phyloP scores from a whole-genome alignment of 2,329 filamentous ascomycete genomes.

The Alternaria sp. region DNA sequence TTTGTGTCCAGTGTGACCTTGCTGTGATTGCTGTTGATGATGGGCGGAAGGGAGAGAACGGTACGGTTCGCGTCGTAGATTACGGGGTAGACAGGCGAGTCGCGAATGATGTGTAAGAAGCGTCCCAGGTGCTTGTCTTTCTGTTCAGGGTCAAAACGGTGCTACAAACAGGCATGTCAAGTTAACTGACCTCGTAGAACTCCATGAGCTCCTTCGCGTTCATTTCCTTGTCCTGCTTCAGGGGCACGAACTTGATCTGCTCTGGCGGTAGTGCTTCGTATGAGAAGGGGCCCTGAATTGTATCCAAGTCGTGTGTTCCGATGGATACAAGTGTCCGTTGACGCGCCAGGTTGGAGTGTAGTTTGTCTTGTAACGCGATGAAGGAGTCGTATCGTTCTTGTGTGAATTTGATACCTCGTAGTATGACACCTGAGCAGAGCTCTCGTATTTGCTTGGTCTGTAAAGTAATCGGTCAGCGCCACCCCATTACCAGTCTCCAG shows the following conservation, averaged over 20 bases:
- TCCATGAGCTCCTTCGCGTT: slow-evolving; percentile 86
- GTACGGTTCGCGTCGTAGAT: slow-evolving; percentile 88
- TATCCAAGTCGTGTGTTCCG: slow-evolving; percentile 95
- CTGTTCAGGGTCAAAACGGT: slow-evolving; percentile 50
- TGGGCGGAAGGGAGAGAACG: slow-evolving; percentile 93
- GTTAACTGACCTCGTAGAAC: slow-evolving; percentile 73
- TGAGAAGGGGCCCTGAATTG: slow-evolving; percentile 90
- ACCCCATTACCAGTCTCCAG: not conserved
- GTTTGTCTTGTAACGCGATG: slow-evolving; percentile 96
- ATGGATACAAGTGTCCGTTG: slow-evolving; percentile 95
- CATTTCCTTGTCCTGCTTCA: slow-evolving; percentile 93
- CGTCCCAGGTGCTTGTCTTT: slow-evolving; percentile 89
- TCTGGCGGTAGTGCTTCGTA: slow-evolving; percentile 93
- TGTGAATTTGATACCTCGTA: slow-evolving; percentile 90
- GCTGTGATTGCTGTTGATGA: slow-evolving; percentile 96
- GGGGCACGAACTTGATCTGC: slow-evolving; percentile 85
- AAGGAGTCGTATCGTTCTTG: slow-evolving; percentile 93
- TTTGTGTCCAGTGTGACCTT: slow-evolving; percentile 92
- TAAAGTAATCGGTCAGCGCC: not conserved
- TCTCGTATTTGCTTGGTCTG: slow-evolving; percentile 80
- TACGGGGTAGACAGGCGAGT: slow-evolving; percentile 92
- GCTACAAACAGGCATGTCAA: not conserved
- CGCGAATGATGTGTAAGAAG: slow-evolving; percentile 92
- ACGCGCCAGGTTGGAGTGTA: slow-evolving; percentile 93
- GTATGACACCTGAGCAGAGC: slow-evolving; percentile 85